Base-by-base conservation (phyloP, 345 rosid genomes). In the Carallia brachiata region DNA sequence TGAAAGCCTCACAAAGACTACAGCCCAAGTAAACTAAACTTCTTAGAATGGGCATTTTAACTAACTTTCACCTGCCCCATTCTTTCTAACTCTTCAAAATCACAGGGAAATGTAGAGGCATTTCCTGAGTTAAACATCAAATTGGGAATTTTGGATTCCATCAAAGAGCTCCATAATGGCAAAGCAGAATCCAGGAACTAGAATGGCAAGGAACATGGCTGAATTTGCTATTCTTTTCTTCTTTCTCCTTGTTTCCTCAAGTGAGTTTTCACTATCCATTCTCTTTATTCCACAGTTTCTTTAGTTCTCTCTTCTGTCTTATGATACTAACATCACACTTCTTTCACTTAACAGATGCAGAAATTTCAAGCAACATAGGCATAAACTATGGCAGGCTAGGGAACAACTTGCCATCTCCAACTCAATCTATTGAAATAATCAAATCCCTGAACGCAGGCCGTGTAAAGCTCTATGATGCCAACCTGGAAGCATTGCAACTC, bases 391-490 rank as follows among this genome's bases (percentile, higher is more conserved):
- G 89, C 4, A 79, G 37, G 73, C 65, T 83, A 4, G 89, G 85
- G 62, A 72, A 74, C 79, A 83, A 90, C 75, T 77, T 88, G 65
- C 97, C 97, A 7, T 71, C 90, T 15, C 80, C 90, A 7, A 79
- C 62, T 69, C 78, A 67, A 57, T 82, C 93, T 3, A 77, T 88
- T 27, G 74, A 85, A 65, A 76, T 67, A 52, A 80, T 90, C 52
- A 81, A 76, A 72, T 68, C 84, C 55, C 62, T 88, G 68, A 75
- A 78, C 61, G 88, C 88, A 0, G 79, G 85, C 6, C 73, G 76
- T 0, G 88, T 88, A 1, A 90, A 90, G 80, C 77, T 90, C 63
- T 88, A 90, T 28, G 83, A 87, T 17, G 84, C 89, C 2, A 71
- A 84, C 62, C 85, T 85, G 4, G 90, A 88, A 66, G 79, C 84